These are phyloP conservation scores for Trametopsis cervina DNA, from an alignment of 768 basidiomycete species.

Conservation along the genomic window DNA sequence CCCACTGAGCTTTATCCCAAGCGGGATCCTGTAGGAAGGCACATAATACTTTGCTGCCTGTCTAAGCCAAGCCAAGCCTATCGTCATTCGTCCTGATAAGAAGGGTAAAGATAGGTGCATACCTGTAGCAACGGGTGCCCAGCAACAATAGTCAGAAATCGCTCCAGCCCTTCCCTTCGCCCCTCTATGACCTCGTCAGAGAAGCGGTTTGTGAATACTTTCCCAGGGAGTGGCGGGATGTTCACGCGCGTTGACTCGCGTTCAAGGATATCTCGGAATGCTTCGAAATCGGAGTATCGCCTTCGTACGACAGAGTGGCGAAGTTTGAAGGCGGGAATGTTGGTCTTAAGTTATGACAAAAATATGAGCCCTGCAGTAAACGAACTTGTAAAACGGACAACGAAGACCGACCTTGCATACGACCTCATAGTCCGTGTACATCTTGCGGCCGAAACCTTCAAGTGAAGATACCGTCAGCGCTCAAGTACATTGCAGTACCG, in stretches of 20 bases:
- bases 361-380: background rate
- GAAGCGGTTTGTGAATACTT: slow-evolving; percentile 97
- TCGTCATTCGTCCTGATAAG: background rate
- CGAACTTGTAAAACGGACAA: background rate
- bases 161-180: slow-evolving; percentile 86
- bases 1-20: slow-evolving; percentile 82
- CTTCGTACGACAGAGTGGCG: slow-evolving; percentile 58
- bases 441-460: slow-evolving; percentile 91
- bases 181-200: slow-evolving; percentile 96
- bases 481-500: slow-evolving; percentile 6
- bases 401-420: slow-evolving; percentile 75
- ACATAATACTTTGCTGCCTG: slow-evolving; percentile 93
- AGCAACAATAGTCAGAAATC: slow-evolving; percentile 93
- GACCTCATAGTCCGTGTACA: slow-evolving; percentile 99
- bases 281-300: slow-evolving; percentile 66
- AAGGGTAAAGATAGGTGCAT: slow-evolving; percentile 18
- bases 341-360: slow-evolving; percentile 60
- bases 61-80: slow-evolving; percentile 40
- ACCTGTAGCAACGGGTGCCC: slow-evolving; percentile 97
- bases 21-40: slow-evolving; percentile 92
- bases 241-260: slow-evolving; percentile 96
- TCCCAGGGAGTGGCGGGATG: slow-evolving; percentile 94
- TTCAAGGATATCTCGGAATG: slow-evolving; percentile 96
- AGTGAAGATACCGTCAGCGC: too few relatives aligned
- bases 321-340: slow-evolving; percentile 98